phyloP scores from a whole-genome alignment of 1,284 basidiomycete species.

The Cutaneotrichosporon cyanovorans region DNA sequence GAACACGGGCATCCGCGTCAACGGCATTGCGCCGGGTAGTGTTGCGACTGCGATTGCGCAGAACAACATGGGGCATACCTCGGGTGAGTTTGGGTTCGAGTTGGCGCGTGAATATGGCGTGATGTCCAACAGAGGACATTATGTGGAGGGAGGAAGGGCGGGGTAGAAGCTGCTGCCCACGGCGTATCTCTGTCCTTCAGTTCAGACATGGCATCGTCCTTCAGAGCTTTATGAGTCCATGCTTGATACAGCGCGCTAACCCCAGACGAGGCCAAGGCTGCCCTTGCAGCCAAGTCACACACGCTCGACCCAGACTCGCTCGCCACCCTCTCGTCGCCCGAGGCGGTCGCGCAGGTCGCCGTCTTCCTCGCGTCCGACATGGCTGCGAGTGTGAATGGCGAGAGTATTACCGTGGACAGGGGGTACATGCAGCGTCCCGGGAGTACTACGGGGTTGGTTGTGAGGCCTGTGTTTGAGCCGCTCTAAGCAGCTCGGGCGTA shows the following conservation, averaged over 20 bases:
- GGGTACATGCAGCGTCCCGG: constrained; percentile 8
- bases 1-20: constrained; percentile 11
- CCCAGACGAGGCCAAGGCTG: neutral
- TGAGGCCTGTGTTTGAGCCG: constrained; percentile 5
- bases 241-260: too few species aligned
- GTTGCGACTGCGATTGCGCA: constrained; percentile 6
- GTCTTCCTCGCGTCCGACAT: constrained; percentile 12
- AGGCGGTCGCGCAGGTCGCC: constrained; percentile 7
- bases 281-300: neutral
- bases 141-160: too few species aligned
- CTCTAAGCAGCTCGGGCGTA: neutral
- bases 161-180: too few species aligned
- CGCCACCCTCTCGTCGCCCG: constrained; percentile 2
- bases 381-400: constrained; percentile 9
- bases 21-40: constrained; percentile 12
- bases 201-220: too few species aligned
- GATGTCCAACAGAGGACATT: too few species aligned
- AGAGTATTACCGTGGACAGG: constrained; percentile 14
- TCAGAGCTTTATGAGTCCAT: too few species aligned
- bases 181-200: too few species aligned
- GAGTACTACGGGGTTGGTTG: constrained; percentile 4
- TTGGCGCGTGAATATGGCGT: too few species aligned
- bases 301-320: constrained; percentile 3
- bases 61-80: constrained; percentile 8
- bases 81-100: constrained; percentile 5